Evolutionary conservation across 1,284 basidiomycete genomes (phyloP).

Genomic region (Ceratobasidium sp.): DNA sequence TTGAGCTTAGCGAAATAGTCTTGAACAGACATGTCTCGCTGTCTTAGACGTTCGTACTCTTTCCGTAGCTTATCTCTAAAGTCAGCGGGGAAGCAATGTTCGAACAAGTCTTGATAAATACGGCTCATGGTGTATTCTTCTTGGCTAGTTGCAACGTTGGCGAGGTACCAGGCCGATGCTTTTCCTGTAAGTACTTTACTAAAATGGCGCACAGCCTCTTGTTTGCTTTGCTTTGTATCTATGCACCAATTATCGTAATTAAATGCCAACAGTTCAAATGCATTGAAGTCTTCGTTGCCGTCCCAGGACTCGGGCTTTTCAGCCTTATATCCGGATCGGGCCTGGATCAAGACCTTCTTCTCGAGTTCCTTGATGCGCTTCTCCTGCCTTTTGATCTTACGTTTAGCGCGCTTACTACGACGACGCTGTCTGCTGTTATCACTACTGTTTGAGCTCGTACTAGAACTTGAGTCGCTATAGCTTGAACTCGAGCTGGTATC

Average conservation of each 20-base stretch:
- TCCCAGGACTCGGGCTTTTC: not conserved
- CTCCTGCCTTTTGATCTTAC: not conserved
- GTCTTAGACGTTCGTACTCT: constrained; percentile 43
- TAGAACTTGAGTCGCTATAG: too few relatives aligned
- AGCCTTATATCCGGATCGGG: not conserved
- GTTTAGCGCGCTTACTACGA: not conserved
- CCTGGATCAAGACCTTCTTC: not conserved
- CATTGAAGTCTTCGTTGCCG: constrained; percentile 5
- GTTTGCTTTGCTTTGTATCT: not conserved
- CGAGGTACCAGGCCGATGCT: constrained; percentile 3
- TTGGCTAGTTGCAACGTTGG: not conserved
- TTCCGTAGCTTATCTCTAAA: constrained; percentile 50
- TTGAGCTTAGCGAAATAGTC: constrained; percentile 47
- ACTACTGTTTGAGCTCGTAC: too few relatives aligned
- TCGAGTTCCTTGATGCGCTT: not conserved
- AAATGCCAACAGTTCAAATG: constrained; percentile 23
- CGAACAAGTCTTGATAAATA: constrained; percentile 51
- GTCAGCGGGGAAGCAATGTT: constrained; percentile 60
- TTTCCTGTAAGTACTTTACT: constrained; percentile 9
- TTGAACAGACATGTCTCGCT: constrained; percentile 44
- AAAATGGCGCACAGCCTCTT: not conserved
- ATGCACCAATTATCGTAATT: constrained; percentile 16
- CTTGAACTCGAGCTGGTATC: too few relatives aligned
- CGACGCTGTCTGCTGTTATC: too few relatives aligned
- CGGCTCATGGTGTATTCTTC: not conserved